Evolutionary conservation across 495 filamentous ascomycete species (phyloP).

Genomic region (Chaetomidium leptoderma): DNA sequence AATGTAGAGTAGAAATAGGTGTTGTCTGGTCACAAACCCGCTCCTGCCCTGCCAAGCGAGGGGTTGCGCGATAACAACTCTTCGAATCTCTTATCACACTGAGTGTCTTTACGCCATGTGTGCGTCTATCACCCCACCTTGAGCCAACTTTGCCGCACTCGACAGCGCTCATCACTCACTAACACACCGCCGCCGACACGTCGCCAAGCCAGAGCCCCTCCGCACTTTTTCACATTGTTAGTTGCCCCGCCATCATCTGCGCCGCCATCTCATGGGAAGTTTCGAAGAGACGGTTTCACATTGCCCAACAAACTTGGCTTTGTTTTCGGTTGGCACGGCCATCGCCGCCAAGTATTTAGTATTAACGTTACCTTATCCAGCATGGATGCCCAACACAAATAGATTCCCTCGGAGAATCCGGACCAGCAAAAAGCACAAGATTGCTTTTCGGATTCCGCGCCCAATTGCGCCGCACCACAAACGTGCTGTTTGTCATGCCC

Average conservation of each 20-base stretch:
- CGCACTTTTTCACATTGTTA: background rate
- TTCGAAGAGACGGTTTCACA: background rate
- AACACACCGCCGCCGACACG: conserved; percentile 6
- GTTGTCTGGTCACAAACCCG: background rate
- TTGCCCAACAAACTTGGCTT: too few species aligned
- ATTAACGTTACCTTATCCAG: background rate
- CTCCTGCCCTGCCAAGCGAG: conserved; percentile 14
- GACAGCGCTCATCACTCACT: too few species aligned
- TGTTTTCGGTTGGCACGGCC: background rate
- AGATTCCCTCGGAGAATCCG: background rate
- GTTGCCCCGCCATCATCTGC: conserved; percentile 3
- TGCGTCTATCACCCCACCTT: conserved; percentile 19
- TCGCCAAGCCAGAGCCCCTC: conserved; percentile 10
- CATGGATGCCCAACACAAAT: background rate
- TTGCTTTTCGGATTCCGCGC: conserved; percentile 3
- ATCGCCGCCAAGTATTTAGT: background rate
- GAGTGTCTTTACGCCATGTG: conserved; percentile 14
- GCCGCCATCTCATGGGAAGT: too few species aligned
- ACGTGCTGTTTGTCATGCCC: conserved; percentile 21
- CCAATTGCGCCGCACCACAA: conserved; percentile 11
- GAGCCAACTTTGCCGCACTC: background rate
- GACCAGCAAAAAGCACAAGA: background rate
- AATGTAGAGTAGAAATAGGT: too few species aligned
- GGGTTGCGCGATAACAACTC: background rate
- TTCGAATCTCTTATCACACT: conserved; percentile 6